phyloP scores from a whole-genome alignment of 129 eudicot species.

The Pseudognaphalium luteoalbum region DNA sequence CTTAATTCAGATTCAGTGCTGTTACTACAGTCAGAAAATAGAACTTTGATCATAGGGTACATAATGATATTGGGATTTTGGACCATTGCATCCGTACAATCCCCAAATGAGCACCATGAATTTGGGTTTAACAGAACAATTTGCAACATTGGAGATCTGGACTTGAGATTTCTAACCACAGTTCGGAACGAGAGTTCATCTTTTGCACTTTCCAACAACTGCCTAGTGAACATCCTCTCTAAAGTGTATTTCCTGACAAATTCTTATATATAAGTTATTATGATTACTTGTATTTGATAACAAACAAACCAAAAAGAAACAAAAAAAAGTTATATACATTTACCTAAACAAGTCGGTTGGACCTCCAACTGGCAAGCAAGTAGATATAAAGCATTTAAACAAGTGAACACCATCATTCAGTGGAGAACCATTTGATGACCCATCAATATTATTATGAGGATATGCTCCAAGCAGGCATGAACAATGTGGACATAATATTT shows the following conservation, averaged over 20 bases:
- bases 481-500: slow-evolving; percentile 72
- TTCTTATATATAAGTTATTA: background rate
- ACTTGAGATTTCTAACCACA: slow-evolving; percentile 66
- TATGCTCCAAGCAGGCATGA: slow-evolving; percentile 80
- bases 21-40: slow-evolving; percentile 56
- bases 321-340: background rate
- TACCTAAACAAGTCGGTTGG: slow-evolving; percentile 67
- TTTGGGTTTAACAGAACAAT: slow-evolving; percentile 81
- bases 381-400: slow-evolving; percentile 76
- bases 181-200: slow-evolving; percentile 93
- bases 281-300: background rate
- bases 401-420: slow-evolving; percentile 72
- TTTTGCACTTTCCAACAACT: slow-evolving; percentile 79
- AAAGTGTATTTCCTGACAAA: slow-evolving; percentile 64
- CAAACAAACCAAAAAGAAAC: background rate
- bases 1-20: slow-evolving; percentile 44
- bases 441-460: slow-evolving; percentile 48
- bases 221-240: slow-evolving; percentile 83
- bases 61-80: slow-evolving; percentile 40
- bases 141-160: slow-evolving; percentile 55
- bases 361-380: slow-evolving; percentile 50
- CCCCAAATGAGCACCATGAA: slow-evolving; percentile 80
- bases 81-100: slow-evolving; percentile 46
- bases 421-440: slow-evolving; percentile 36
- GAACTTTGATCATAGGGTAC: slow-evolving; percentile 68